Percentiles rank a stretch among this genome's conserved stretches.
Conservation (phyloP, 495 filamentous ascomycete genomes). For the Venustampulla echinocandica region DNA sequence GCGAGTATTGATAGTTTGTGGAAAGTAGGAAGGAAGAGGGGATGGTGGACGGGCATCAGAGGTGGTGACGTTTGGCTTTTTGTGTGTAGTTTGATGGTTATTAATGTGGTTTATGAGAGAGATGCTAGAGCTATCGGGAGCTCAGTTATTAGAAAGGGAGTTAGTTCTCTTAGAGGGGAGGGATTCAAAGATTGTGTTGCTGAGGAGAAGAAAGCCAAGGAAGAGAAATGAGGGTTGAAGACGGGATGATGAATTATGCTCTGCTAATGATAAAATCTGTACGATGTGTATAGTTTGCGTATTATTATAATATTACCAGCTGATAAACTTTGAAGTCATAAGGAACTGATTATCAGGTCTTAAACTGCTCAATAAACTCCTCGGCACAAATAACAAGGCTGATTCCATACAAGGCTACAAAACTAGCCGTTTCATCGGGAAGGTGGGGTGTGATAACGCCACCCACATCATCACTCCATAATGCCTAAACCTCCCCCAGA, state of each 20-base stretch:
- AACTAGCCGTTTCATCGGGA: no score
- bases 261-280: neutral
- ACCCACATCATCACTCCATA: no score
- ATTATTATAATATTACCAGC: constrained; percentile 26
- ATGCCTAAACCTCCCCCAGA: no score
- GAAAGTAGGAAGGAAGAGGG: constrained; percentile 83
- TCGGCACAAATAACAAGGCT: no score
- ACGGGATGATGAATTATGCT: neutral
- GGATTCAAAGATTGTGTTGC: constrained; percentile 13
- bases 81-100: constrained; percentile 61
- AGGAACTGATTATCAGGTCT: no score
- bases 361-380: no score
- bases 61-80: constrained; percentile 81
- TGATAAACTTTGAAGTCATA: no score
- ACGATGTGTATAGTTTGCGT: constrained; percentile 31
- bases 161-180: constrained; percentile 68
- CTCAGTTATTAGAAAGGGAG: constrained; percentile 55
- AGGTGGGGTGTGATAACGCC: no score
- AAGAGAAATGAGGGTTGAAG: constrained; percentile 16
- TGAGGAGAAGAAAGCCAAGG: constrained; percentile 23
- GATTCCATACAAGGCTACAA: no score
- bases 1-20: constrained; percentile 70
- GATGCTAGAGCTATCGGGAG: constrained; percentile 60
- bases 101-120: constrained; percentile 70
- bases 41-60: constrained; percentile 70